These are phyloP conservation scores for Emmonsiellopsis sp. DNA, from an alignment of 2,329 filamentous ascomycete genomes.

Conservation along the genomic window DNA sequence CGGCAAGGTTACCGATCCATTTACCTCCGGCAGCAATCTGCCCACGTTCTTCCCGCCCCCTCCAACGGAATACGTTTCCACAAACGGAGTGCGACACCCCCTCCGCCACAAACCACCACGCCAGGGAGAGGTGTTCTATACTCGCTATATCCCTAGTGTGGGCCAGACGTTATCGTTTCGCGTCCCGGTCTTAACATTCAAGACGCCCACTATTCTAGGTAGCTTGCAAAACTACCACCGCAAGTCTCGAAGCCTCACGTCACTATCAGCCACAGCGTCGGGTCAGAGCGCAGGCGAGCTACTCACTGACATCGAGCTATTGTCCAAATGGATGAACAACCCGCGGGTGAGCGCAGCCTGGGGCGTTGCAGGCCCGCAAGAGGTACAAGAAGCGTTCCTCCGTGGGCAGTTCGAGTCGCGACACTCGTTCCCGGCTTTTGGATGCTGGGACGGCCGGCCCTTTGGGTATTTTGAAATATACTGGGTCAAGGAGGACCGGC, in stretches of 20 bases:
- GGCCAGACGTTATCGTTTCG: constrained; percentile 83
- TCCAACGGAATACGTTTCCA: constrained; percentile 71
- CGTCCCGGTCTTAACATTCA: constrained; percentile 61
- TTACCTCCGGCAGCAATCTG: constrained; percentile 72
- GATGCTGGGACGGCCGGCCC: constrained; percentile 86
- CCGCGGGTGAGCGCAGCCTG: constrained; percentile 78
- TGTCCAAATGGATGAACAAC: constrained; percentile 83
- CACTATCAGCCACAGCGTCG: background rate
- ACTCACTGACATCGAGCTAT: constrained; percentile 55
- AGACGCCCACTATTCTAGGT: constrained; percentile 25
- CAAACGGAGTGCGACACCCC: constrained; percentile 73
- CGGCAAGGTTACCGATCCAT: constrained; percentile 48
- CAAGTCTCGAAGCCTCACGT: constrained; percentile 8
- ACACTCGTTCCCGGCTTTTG: constrained; percentile 85
- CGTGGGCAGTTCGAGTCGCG: constrained; percentile 52
- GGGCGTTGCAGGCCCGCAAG: constrained; percentile 54
- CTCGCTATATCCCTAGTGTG: constrained; percentile 71
- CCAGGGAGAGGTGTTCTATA: constrained; percentile 87
- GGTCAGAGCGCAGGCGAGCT: constrained; percentile 15
- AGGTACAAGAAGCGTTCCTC: constrained; percentile 60
- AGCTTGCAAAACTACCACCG: constrained; percentile 18
- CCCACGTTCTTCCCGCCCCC: constrained; percentile 85
- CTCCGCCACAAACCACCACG: constrained; percentile 78
- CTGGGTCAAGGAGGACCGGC: constrained; percentile 86
- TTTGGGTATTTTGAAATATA: constrained; percentile 98